Base-by-base conservation (phyloP, 371 early-diverging fungal genomes). In the Haplosporangium sp. region DNA sequence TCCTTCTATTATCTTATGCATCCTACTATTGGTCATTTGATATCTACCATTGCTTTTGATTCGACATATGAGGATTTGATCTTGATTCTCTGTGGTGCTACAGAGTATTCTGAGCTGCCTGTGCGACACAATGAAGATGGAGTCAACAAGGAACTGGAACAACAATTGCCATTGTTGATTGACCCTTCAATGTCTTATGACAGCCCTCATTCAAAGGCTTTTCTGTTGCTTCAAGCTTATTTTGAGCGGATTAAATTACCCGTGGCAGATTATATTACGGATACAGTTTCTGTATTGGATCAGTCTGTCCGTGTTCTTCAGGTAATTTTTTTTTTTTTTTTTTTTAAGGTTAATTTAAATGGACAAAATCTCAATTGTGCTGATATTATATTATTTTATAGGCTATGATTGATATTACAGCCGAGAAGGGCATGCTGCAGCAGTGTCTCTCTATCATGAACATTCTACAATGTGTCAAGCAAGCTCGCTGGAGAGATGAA, bases 81-180 rank as follows among this genome's bases (percentile, higher is more conserved):
- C 69, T 85, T 89, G 53, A 82, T 96, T 62, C 84, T 97, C 27
- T 90, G 93, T 68, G 91, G 95, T 65, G 93, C 92, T 0, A 87
- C 91, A 3, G 98, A 97, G 74, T 98, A 94, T 84, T 89, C 90
- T 9, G 97, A 97, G 72, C 77, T 96, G 7, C 96, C 97, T 0
- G 96, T 96, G 3, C 91, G 97, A 3, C 97, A 96, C 77, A 95
- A 96, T 75, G 98, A 97, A 74, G 96, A 97, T 77, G 52, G 94
- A 19, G 83, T 92, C 64, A 97, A 96, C 81, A 88, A 89, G 67
- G 92, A 92, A 65, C 86, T 93, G 17, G 93, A 92, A 62, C 88
- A 88, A 56, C 79, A 85, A 34, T 77, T 94, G 35, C 91, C 89
- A 0, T 87, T 87, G 68, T 66, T 87, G 35, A 86, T 91, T 8